These are phyloP conservation scores for Soucietia sequanensis DNA, from an alignment of 805 yeast species.

Conservation along the genomic window DNA sequence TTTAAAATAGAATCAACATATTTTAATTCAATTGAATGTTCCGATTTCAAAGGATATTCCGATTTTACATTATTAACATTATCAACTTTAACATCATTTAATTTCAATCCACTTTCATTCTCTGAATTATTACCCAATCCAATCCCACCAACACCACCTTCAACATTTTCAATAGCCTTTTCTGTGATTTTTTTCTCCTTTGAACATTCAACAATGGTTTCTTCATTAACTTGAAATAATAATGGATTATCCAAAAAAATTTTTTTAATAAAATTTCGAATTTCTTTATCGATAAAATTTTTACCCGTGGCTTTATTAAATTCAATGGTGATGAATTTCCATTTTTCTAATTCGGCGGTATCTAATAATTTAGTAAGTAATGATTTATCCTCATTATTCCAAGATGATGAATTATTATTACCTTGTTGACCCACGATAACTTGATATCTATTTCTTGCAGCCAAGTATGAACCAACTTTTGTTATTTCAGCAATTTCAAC, in stretches of 20 bases:
- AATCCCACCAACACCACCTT: too few species aligned
- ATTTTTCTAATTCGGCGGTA: slow-evolving; percentile 68
- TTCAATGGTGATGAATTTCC: slow-evolving; percentile 64
- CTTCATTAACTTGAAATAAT: slow-evolving; percentile 55
- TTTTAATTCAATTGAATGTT: too few species aligned
- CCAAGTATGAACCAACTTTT: slow-evolving; percentile 62
- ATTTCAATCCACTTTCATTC: too few species aligned
- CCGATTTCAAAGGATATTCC: too few species aligned
- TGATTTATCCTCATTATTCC: slow-evolving; percentile 56
- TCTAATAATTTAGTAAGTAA: slow-evolving; percentile 56
- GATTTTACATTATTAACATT: too few species aligned
- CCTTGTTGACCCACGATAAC: slow-evolving; percentile 84
- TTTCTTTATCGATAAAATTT: slow-evolving; percentile 49
- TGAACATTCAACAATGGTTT: slow-evolving; percentile 37
- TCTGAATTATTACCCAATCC: too few species aligned
- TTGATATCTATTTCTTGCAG: slow-evolving; percentile 77
- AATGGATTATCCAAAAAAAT: slow-evolving; percentile 56
- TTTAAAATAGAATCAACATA: too few species aligned
- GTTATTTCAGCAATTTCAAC: slow-evolving; percentile 68
- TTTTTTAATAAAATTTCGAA: slow-evolving; percentile 52
- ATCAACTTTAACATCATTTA: too few species aligned
- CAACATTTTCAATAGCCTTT: slow-evolving; percentile 27
- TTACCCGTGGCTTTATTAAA: slow-evolving; percentile 55
- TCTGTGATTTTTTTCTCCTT: slow-evolving; percentile 37
- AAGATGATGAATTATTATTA: slow-evolving; percentile 59